A percentile compares a stretch with the other conserved stretches of the same genome.
These are phyloP conservation scores for Astrothelium subdiscretum DNA, from an alignment of 495 filamentous ascomycete genomes.

Conservation along the genomic window DNA sequence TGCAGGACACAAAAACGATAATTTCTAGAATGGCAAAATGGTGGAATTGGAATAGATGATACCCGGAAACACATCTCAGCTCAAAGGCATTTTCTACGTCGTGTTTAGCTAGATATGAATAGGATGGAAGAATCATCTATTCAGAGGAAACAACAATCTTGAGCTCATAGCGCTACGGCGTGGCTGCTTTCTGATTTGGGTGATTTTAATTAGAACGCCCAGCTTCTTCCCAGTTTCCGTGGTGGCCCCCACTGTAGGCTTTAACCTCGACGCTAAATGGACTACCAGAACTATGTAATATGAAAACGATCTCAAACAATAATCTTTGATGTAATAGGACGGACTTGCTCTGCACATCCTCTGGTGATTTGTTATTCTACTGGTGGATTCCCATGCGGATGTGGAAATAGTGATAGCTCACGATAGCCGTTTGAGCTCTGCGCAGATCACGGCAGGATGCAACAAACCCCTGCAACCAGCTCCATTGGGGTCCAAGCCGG, in stretches of 20 bases:
- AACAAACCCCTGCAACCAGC: not conserved
- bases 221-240: too few species aligned
- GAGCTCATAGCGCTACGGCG: too few species aligned
- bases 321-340: too few species aligned
- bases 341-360: too few species aligned
- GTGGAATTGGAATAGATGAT: conserved; percentile 1
- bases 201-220: too few species aligned
- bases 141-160: too few species aligned
- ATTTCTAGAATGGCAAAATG: not conserved
- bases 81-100: not conserved
- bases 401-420: not conserved
- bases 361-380: not conserved
- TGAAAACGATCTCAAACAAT: not conserved
- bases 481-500: not conserved
- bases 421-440: not conserved
- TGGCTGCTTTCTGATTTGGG: too few species aligned
- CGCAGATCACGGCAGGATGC: not conserved
- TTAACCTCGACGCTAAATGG: too few species aligned
- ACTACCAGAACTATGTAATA: too few species aligned
- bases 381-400: not conserved
- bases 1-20: not conserved
- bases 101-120: too few species aligned
- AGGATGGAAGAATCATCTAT: not conserved
- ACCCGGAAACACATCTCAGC: not conserved
- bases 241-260: too few species aligned